phyloP scores from a whole-genome alignment of 1,139 yeast species.

The Geotrichum fermentans region DNA sequence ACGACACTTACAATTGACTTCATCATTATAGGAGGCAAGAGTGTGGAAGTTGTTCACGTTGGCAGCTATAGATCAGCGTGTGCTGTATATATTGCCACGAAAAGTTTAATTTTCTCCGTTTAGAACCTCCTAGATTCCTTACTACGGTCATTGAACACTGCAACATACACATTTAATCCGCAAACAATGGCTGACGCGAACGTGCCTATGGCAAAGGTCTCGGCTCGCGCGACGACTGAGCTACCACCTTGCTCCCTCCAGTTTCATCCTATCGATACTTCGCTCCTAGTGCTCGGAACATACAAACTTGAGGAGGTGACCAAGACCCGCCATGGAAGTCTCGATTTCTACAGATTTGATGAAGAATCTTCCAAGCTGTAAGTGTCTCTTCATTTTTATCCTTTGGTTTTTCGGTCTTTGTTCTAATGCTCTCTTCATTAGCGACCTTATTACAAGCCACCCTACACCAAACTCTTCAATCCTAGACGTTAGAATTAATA shows the following conservation, averaged over 20 bases:
- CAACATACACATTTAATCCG: no score
- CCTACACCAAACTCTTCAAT: constrained; percentile 57
- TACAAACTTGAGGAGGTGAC: constrained; percentile 62
- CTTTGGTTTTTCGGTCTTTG: constrained; percentile 21
- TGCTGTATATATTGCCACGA: no score
- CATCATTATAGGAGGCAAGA: no score
- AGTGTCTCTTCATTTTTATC: not conserved
- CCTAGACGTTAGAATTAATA: constrained; percentile 66
- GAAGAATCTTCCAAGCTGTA: constrained; percentile 7
- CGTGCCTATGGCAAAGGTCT: constrained; percentile 8
- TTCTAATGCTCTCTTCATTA: not conserved
- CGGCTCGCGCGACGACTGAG: constrained; percentile 35
- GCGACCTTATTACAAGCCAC: constrained; percentile 24
- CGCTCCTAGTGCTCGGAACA: constrained; percentile 63
- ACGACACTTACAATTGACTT: no score
- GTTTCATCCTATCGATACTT: constrained; percentile 49
- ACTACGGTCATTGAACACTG: no score
- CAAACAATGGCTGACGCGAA: no score
- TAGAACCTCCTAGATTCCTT: no score
- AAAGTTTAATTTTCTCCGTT: no score
- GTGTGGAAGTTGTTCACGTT: no score
- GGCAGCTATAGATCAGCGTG: no score
- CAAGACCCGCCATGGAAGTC: constrained; percentile 62
- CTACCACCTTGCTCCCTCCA: constrained; percentile 82
- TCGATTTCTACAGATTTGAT: constrained; percentile 52